phyloP scores from a whole-genome alignment of 768 basidiomycete genomes.

The Russula ochroleuca region DNA sequence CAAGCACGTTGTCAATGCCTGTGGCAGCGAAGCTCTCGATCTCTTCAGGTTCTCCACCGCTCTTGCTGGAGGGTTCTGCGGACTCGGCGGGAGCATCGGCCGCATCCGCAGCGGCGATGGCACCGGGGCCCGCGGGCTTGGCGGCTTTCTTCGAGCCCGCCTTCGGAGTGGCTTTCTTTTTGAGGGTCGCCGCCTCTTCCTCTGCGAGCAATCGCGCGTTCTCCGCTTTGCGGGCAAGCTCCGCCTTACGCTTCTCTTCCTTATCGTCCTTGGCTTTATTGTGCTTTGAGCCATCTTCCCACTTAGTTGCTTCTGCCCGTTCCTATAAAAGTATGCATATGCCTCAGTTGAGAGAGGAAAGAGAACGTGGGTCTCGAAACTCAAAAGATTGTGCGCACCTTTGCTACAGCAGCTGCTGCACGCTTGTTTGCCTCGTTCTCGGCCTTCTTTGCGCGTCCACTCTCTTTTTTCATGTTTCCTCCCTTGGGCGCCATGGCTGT shows the following conservation, averaged over 20 bases:
- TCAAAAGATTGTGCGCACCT: conserved; percentile 43
- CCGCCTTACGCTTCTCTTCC: conserved; percentile 76
- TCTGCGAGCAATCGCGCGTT: conserved; percentile 81
- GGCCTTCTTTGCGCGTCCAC: conserved; percentile 85
- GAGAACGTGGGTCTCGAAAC: not conserved
- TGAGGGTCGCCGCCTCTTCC: conserved; percentile 63
- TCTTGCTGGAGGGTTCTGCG: conserved; percentile 33
- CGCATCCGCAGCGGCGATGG: conserved; percentile 70
- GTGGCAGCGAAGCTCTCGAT: conserved; percentile 75
- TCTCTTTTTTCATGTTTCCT: conserved; percentile 88
- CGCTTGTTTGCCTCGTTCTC: conserved; percentile 85
- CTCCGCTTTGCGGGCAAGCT: conserved; percentile 83
- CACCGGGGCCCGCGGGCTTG: conserved; percentile 76
- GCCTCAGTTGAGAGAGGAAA: not conserved
- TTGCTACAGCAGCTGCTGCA: conserved; percentile 53
- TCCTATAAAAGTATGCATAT: conserved; percentile 47
- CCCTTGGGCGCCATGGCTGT: conserved; percentile 91
- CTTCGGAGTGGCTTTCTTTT: conserved; percentile 55
- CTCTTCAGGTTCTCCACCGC: conserved; percentile 37
- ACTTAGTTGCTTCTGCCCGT: conserved; percentile 60
- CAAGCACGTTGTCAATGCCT: conserved; percentile 86
- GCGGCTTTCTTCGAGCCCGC: conserved; percentile 25
- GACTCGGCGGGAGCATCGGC: conserved; percentile 32
- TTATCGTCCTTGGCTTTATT: conserved; percentile 68
- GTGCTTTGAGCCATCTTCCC: conserved; percentile 63